These are phyloP conservation scores for Puccinia brachypodii DNA, from an alignment of 1,284 basidiomycete genomes.

Conservation along the genomic window DNA sequence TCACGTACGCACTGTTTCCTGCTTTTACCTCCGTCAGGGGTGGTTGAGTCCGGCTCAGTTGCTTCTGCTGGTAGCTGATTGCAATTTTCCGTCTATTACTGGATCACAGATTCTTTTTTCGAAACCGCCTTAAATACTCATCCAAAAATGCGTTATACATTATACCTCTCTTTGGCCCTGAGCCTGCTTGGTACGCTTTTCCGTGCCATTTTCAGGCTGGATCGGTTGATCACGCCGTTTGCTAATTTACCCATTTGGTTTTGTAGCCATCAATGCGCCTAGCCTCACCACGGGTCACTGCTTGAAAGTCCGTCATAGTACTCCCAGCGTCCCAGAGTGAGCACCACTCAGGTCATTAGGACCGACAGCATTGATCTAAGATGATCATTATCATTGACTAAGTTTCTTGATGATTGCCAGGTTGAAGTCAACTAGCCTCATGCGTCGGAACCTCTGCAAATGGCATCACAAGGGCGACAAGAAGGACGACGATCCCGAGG, in stretches of 20 bases:
- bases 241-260: neutral
- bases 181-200: neutral
- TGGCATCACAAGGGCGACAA: conserved; percentile 5
- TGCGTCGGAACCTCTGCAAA: conserved; percentile 16
- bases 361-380: neutral
- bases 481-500: neutral
- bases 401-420: neutral
- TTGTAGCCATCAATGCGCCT: neutral
- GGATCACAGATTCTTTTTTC: neutral
- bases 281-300: neutral
- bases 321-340: neutral
- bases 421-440: neutral
- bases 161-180: neutral
- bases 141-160: neutral
- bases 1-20: neutral
- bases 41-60: too few species aligned
- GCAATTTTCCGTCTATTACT: too few species aligned
- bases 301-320: neutral
- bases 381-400: too few species aligned
- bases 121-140: neutral
- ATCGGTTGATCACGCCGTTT: neutral
- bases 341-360: too few species aligned
- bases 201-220: neutral
- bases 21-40: too few species aligned
- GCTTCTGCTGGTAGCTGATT: too few species aligned